Conservation (phyloP, 2,329 filamentous ascomycete species). For the Endothia cerciana region DNA sequence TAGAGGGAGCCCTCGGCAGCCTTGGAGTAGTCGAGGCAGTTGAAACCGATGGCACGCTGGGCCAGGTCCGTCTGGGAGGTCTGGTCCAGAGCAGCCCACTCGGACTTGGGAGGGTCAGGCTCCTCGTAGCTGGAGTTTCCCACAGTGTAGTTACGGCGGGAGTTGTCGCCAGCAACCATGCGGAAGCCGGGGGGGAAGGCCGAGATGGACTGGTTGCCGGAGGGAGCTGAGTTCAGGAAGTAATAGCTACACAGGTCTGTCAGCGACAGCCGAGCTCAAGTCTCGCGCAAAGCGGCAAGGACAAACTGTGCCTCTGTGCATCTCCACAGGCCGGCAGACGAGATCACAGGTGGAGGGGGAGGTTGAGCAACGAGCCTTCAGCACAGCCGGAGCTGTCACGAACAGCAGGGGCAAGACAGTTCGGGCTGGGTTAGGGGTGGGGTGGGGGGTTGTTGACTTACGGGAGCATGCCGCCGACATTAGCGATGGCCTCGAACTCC, state of each 20-base stretch:
- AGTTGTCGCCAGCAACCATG: slow-evolving; percentile 78
- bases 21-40: slow-evolving; percentile 82
- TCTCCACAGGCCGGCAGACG: not conserved
- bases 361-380: not conserved
- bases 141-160: slow-evolving; percentile 70
- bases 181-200: slow-evolving; percentile 79
- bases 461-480: slow-evolving; percentile 84
- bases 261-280: not conserved
- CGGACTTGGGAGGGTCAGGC: slow-evolving; percentile 67
- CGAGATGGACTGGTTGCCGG: slow-evolving; percentile 57
- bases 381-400: not conserved
- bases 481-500: slow-evolving; percentile 68
- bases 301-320: not conserved
- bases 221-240: slow-evolving; percentile 63
- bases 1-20: slow-evolving; percentile 73
- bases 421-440: slow-evolving; percentile 5
- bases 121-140: slow-evolving; percentile 69
- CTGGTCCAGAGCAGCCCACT: slow-evolving; percentile 67
- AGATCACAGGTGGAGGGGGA: not conserved
- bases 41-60: slow-evolving; percentile 89
- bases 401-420: not conserved
- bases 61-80: slow-evolving; percentile 69
- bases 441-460: slow-evolving; percentile 51
- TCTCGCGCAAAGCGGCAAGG: not conserved
- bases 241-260: slow-evolving; percentile 68